A percentile compares a stretch with the other conserved stretches of the same genome.
phyloP scores from a whole-genome alignment of 805 yeast species.

The Metschnikowia anglica region DNA sequence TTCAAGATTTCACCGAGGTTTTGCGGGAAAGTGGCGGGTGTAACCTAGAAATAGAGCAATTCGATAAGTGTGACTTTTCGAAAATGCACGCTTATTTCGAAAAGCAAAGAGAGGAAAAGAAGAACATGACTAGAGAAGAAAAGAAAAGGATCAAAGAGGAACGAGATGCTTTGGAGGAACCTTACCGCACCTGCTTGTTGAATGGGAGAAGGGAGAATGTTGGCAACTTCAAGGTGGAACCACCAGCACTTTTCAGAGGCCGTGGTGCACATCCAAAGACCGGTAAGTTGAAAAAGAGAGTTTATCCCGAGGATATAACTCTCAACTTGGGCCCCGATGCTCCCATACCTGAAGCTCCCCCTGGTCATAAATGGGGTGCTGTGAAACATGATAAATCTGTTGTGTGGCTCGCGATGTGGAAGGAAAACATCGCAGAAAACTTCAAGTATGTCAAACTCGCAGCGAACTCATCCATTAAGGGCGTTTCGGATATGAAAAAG shows the following conservation, averaged over 20 bases:
- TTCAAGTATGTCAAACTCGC: constrained; percentile 90
- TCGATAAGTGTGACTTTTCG: constrained; percentile 73
- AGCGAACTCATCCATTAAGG: constrained; percentile 86
- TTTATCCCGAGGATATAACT: constrained; percentile 84
- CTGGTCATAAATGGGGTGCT: constrained; percentile 89
- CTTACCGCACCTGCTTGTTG: constrained; percentile 72
- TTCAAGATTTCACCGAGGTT: constrained; percentile 70
- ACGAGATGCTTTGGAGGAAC: constrained; percentile 74
- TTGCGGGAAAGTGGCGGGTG: constrained; percentile 71
- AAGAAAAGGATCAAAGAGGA: constrained; percentile 72
- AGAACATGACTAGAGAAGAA: constrained; percentile 64
- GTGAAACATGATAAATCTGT: constrained; percentile 85
- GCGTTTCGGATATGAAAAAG: constrained; percentile 85
- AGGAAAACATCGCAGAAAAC: constrained; percentile 81
- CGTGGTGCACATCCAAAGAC: constrained; percentile 97
- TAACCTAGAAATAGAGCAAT: constrained; percentile 43
- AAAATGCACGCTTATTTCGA: constrained; percentile 75
- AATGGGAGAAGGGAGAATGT: constrained; percentile 91
- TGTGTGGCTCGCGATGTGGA: constrained; percentile 97
- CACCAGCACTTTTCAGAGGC: constrained; percentile 94
- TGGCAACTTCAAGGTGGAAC: constrained; percentile 92
- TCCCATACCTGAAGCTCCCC: constrained; percentile 77
- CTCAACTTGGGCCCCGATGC: constrained; percentile 75
- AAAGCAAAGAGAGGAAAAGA: constrained; percentile 66
- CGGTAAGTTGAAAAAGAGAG: constrained; percentile 85